Percentiles rank a stretch among this genome's conserved stretches.
Evolutionary conservation across 1,284 basidiomycete species (phyloP).

Genomic region (Ustilago crameri): DNA sequence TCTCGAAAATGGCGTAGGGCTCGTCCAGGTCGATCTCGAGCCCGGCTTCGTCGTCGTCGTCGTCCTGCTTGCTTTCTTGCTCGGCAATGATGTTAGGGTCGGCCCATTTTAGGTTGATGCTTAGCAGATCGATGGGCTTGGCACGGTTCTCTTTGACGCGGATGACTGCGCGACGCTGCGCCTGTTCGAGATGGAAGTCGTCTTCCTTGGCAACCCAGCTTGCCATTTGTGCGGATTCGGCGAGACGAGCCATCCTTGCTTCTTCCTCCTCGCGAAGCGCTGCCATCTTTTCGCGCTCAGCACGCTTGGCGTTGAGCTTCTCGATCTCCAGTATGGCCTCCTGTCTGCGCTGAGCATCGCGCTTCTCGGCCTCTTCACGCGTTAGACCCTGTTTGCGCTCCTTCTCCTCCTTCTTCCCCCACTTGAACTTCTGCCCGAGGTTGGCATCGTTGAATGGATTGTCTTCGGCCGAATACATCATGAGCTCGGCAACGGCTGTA

Average conservation of each 20-base stretch:
- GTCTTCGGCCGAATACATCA: constrained; percentile 84
- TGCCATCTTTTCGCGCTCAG: constrained; percentile 90
- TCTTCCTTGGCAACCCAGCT: constrained; percentile 98
- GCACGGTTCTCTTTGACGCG: constrained; percentile 94
- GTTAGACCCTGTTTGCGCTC: constrained; percentile 88
- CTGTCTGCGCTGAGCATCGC: constrained; percentile 82
- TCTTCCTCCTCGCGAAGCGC: constrained; percentile 91
- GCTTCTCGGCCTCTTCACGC: constrained; percentile 80
- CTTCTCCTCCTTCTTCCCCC: constrained; percentile 98
- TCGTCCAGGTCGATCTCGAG: constrained; percentile 98
- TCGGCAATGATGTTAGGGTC: constrained; percentile 87
- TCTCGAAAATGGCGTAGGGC: constrained; percentile 97
- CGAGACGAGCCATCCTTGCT: constrained; percentile 82
- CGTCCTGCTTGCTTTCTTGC: constrained; percentile 79
- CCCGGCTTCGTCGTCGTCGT: constrained; percentile 83
- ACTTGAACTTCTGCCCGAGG: constrained; percentile 90
- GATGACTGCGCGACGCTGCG: constrained; percentile 88
- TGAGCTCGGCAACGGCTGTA: constrained; percentile 60
- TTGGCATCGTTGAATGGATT: constrained; percentile 99
- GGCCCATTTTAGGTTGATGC: constrained; percentile 65
- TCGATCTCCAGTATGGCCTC: constrained; percentile 92
- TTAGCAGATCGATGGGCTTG: constrained; percentile 65
- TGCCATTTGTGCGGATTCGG: constrained; percentile 95
- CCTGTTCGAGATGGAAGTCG: constrained; percentile 95
- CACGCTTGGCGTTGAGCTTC: constrained; percentile 85